Percentiles rank a stretch among this genome's conserved stretches.
Conservation (phyloP, 169 alveolate genomes). For the Hepatocystis sp. region DNA sequence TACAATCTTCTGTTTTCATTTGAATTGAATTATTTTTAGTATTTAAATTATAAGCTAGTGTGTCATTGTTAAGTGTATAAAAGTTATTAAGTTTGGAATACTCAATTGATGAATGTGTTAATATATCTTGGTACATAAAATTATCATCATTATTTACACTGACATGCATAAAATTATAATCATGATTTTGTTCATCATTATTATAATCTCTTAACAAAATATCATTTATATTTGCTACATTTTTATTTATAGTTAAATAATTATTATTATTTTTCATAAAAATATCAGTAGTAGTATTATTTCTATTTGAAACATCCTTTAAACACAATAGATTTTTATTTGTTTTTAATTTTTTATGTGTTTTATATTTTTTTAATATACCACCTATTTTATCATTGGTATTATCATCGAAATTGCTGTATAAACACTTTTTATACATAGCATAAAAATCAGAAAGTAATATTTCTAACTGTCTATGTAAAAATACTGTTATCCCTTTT, state of each 20-base stretch:
- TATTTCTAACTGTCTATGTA: slow-evolving; percentile 67
- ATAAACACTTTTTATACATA: slow-evolving; percentile 62
- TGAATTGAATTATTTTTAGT: slow-evolving; percentile 23
- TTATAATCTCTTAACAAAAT: slow-evolving; percentile 57
- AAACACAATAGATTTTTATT: slow-evolving; percentile 35
- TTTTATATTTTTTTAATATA: slow-evolving; percentile 15
- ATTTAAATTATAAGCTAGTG: slow-evolving; percentile 20
- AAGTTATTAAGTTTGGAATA: slow-evolving; percentile 62
- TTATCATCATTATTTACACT: slow-evolving; percentile 54
- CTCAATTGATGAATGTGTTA: slow-evolving; percentile 43
- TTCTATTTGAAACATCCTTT: slow-evolving; percentile 19
- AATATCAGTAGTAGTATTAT: slow-evolving; percentile 9
- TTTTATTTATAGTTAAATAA: slow-evolving; percentile 40
- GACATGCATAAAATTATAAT: slow-evolving; percentile 47
- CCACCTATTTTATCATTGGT: slow-evolving; percentile 9
- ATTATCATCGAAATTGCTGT: slow-evolving; percentile 25
- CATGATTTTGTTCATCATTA: slow-evolving; percentile 21
- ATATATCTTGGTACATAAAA: slow-evolving; percentile 54
- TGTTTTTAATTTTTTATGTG: slow-evolving; percentile 24
- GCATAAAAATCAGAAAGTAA: slow-evolving; percentile 56
- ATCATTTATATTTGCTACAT: slow-evolving; percentile 61
- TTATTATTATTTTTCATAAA: slow-evolving; percentile 8
- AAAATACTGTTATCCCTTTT: slow-evolving; percentile 69
- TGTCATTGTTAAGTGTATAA: slow-evolving; percentile 33
- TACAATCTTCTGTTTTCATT: slow-evolving; percentile 9